Conservation (phyloP, 2,329 filamentous ascomycete species). For the Rutstroemia sp. region DNA sequence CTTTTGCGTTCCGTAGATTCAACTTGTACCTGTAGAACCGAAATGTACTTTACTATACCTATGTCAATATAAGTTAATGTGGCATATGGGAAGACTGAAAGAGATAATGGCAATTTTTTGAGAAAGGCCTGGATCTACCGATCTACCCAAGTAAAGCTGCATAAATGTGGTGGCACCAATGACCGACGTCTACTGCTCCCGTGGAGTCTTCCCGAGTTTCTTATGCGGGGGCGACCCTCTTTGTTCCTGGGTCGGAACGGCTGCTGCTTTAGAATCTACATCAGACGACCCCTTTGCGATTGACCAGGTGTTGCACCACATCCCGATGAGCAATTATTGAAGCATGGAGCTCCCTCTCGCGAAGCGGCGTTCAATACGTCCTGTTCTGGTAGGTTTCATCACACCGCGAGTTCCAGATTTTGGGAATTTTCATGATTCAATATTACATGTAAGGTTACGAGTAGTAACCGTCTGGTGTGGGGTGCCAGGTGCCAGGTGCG, state of each 20-base stretch:
- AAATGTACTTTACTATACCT: constrained; percentile 10
- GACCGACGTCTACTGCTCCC: neutral
- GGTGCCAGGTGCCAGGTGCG: neutral
- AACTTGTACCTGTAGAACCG: constrained; percentile 22
- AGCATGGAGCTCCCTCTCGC: no score
- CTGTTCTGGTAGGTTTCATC: neutral
- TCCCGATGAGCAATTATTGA: no score
- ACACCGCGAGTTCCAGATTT: neutral
- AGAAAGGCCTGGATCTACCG: neutral
- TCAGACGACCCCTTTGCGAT: no score
- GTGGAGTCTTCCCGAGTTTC: neutral
- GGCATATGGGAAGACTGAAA: neutral
- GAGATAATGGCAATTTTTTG: neutral
- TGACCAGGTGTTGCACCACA: no score
- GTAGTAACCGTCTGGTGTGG: neutral
- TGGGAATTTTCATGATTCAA: neutral
- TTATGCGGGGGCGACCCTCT: neutral
- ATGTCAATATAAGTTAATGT: neutral
- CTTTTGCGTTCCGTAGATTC: constrained; percentile 15
- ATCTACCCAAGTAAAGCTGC: neutral
- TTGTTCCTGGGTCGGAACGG: neutral
- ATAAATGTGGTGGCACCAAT: constrained; percentile 2
- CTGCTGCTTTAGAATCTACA: neutral
- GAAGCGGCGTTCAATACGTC: no score
- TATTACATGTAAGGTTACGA: neutral